Base-by-base conservation (phyloP, 2,329 filamentous ascomycete species). In the Fusarium luffae region DNA sequence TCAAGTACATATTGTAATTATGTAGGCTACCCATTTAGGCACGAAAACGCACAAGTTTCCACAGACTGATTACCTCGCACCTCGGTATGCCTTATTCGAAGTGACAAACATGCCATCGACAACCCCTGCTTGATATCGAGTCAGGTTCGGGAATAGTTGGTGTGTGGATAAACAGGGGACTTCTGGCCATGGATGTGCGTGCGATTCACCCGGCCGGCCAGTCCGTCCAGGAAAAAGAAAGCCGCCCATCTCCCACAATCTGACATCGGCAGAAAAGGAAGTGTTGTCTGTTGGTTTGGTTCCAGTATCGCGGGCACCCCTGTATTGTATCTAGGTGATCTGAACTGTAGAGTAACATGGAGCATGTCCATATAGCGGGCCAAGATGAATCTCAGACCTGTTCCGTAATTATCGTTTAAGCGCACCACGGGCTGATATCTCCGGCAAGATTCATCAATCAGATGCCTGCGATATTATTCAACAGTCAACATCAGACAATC, bases 71-170 rank as follows among this genome's bases (percentile, higher is more conserved):
- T 37, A n/a, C 34, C 34, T 37, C 10, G 34, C 34, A n/a, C 64
- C 71, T 73, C 59, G 70, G 66, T 46, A 70, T 59, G 54, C 49
- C 44, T 55, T 57, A 46, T 50, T 52, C 34, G 10, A 59, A 60
- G 62, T 32, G 56, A 59, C 25, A 56, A 68, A 65, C 67, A 72
- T 63, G 55, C 61, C 68, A 69, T 66, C 23, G 46, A 37, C 23
- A 13, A 34, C 55, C 61, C 71, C 49, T 66, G 41, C 49, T 28
- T 46, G 48, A 54, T 57, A 64, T 71, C 50, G 44, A 55, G 42
- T 56, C 71, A 67, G 61, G 69, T 46, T 67, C 69, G 72, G 72
- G 70, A 70, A 74, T 73, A 74, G 55, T 40, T 51, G 43, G 5
- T 23, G 52, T 54, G 50, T 47, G 40, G 40, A 42, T 41, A 40